A percentile compares a stretch with the other conserved stretches of the same genome.
These are phyloP conservation scores for Pichia sp. DNA, from an alignment of 1,139 yeast species.

Conservation along the genomic window DNA sequence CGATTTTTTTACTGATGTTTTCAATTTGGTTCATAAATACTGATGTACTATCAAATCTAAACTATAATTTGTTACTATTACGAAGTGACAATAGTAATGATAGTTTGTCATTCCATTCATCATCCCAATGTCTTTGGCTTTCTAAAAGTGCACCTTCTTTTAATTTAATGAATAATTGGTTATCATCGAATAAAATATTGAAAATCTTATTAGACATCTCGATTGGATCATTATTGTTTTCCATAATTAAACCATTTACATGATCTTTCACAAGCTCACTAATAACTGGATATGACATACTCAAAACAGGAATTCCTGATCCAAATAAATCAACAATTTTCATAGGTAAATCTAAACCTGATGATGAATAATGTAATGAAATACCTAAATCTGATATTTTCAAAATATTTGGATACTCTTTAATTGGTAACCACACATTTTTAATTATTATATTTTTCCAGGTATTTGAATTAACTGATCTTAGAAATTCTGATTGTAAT, in stretches of 20 bases:
- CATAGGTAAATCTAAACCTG: conserved; percentile 96
- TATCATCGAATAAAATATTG: conserved; percentile 34
- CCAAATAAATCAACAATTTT: conserved; percentile 95
- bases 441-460: conserved; percentile 44
- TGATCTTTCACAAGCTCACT: conserved; percentile 49
- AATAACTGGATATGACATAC: conserved; percentile 69
- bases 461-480: conserved; percentile 39
- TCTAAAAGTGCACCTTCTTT: conserved; percentile 67
- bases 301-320: conserved; percentile 86
- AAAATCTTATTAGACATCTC: conserved; percentile 48
- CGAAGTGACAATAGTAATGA: conserved; percentile 4
- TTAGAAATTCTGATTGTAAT: conserved; percentile 43
- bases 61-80: background rate
- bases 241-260: conserved; percentile 40
- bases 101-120: conserved; percentile 52
- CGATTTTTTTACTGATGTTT: background rate
- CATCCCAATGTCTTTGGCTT: conserved; percentile 64
- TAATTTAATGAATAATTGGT: conserved; percentile 30
- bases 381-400: conserved; percentile 82
- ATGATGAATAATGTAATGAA: conserved; percentile 84
- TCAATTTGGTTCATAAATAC: too few relatives aligned
- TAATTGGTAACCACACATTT: conserved; percentile 71
- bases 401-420: conserved; percentile 73
- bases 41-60: background rate
- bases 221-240: conserved; percentile 31